phyloP scores from a whole-genome alignment of 1,284 basidiomycete species.

The Marasmius tenuissimus region DNA sequence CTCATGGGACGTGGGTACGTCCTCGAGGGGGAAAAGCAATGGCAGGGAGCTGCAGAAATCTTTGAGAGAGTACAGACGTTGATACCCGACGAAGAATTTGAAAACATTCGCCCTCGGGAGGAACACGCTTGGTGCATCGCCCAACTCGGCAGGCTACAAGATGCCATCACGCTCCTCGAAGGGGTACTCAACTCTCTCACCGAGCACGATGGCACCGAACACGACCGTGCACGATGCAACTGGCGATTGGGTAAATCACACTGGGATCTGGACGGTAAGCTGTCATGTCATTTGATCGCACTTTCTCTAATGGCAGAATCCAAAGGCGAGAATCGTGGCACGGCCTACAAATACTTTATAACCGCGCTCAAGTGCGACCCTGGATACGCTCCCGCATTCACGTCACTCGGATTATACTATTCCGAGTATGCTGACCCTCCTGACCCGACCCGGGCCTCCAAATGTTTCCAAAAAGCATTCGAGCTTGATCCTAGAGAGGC shows the following conservation, averaged over 20 bases:
- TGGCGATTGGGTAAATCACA: slow-evolving; percentile 29
- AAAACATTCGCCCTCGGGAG: slow-evolving; percentile 73
- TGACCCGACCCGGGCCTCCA: slow-evolving; percentile 84
- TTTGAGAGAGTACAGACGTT: slow-evolving; percentile 58
- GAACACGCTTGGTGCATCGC: slow-evolving; percentile 87
- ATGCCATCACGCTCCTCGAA: slow-evolving; percentile 59
- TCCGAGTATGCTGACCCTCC: slow-evolving; percentile 67
- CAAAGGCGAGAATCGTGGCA: slow-evolving; percentile 47
- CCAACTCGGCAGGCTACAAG: slow-evolving; percentile 52
- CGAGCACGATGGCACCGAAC: slow-evolving; percentile 47
- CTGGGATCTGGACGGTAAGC: slow-evolving; percentile 71
- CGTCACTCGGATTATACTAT: slow-evolving; percentile 93
- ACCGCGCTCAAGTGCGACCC: slow-evolving; percentile 76
- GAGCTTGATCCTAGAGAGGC: slow-evolving; percentile 91
- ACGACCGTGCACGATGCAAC: slow-evolving; percentile 71
- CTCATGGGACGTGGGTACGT: slow-evolving; percentile 81
- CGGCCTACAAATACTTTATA: slow-evolving; percentile 84
- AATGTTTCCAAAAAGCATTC: slow-evolving; percentile 99
- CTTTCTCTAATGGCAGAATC: slow-evolving; percentile 3
- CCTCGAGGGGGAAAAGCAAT: slow-evolving; percentile 62
- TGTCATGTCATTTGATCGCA: background rate
- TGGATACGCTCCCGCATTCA: slow-evolving; percentile 89
- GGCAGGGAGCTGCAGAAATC: slow-evolving; percentile 65
- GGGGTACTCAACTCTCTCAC: slow-evolving; percentile 60
- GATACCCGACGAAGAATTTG: slow-evolving; percentile 43